These are phyloP conservation scores for Penicillium subrubescens DNA, from an alignment of 495 filamentous ascomycete species.

Conservation along the genomic window DNA sequence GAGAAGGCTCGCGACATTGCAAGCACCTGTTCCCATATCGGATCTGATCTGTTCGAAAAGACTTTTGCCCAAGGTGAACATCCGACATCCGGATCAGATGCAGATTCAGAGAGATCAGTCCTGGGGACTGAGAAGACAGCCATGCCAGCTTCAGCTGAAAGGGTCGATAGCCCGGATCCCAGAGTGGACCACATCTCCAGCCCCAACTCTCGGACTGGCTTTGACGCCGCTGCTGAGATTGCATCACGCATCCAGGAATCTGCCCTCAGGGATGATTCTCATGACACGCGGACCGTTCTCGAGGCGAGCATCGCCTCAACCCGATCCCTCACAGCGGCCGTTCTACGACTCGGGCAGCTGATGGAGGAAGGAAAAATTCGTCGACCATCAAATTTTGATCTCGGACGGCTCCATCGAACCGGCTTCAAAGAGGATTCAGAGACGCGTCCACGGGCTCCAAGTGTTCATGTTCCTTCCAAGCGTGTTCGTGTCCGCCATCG, in stretches of 20 bases:
- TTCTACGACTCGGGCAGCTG: conserved; percentile 4
- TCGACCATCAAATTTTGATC: neutral
- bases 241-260: neutral
- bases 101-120: conserved; percentile 3
- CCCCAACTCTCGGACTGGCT: conserved; percentile 3
- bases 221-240: neutral
- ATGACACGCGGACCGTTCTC: neutral
- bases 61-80: neutral
- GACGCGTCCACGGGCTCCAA: neutral
- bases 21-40: conserved; percentile 1
- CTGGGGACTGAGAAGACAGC: neutral
- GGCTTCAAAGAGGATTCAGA: neutral
- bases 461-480: neutral
- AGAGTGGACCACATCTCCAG: neutral
- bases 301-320: conserved; percentile 10
- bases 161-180: neutral
- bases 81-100: neutral
- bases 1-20: conserved; percentile 2
- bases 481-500: conserved; percentile 4
- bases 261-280: neutral
- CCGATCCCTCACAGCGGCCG: conserved; percentile 16
- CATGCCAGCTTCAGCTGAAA: neutral
- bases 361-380: conserved; percentile 2
- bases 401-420: neutral
- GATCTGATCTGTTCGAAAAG: conserved; percentile 2